phyloP scores from a whole-genome alignment of 2,329 filamentous ascomycete species.

The Pezicula carpinea region DNA sequence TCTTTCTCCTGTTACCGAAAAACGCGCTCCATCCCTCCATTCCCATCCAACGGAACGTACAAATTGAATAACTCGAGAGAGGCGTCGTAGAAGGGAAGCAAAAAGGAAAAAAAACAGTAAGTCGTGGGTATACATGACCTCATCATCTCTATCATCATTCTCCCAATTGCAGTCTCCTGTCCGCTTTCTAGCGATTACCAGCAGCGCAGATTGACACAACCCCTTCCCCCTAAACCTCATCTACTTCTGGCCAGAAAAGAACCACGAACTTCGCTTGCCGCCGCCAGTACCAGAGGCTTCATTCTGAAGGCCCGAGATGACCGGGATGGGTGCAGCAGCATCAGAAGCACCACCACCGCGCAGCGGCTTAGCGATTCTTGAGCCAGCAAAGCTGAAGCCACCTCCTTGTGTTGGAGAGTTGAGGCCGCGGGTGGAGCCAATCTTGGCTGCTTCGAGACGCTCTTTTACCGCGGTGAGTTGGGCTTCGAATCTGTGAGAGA shows the following conservation, averaged over 20 bases:
- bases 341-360: constrained; percentile 54
- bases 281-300: constrained; percentile 32
- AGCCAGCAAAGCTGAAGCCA: constrained; percentile 70
- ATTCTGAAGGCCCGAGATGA: constrained; percentile 54
- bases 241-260: constrained; percentile 31
- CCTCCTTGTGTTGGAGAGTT: constrained; percentile 53
- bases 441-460: constrained; percentile 90
- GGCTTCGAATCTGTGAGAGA: constrained; percentile 74
- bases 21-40: too few relatives aligned
- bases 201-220: too few relatives aligned
- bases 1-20: too few relatives aligned
- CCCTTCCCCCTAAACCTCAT: too few relatives aligned
- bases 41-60: too few relatives aligned
- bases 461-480: constrained; percentile 98
- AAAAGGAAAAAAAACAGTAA: too few relatives aligned
- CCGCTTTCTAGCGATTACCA: too few relatives aligned
- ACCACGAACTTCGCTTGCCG: constrained; percentile 30
- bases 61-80: too few relatives aligned
- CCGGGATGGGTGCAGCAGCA: constrained; percentile 42
- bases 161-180: too few relatives aligned
- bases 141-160: too few relatives aligned
- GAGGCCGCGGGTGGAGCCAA: constrained; percentile 81
- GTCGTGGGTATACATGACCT: too few relatives aligned
- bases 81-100: too few relatives aligned
- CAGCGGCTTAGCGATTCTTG: constrained; percentile 65